Conservation (phyloP, 2,329 filamentous ascomycete species). For the Podosphaera fusca region DNA sequence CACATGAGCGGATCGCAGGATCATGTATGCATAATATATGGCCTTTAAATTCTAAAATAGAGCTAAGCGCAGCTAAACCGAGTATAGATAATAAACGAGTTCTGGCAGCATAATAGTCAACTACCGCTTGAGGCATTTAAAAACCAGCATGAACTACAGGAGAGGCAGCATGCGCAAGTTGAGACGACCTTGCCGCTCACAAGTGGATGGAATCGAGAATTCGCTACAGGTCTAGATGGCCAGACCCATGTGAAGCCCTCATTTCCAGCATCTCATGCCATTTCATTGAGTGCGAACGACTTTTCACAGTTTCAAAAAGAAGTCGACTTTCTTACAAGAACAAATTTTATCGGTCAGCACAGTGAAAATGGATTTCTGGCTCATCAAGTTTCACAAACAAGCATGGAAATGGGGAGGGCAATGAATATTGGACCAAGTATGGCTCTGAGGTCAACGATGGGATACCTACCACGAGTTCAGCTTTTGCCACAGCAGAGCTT, state of each 20-base stretch:
- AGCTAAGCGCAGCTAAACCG: slow-evolving; percentile 2
- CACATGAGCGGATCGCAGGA: slow-evolving; percentile 36
- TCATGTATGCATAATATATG: slow-evolving; percentile 25
- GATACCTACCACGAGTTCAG: slow-evolving; percentile 15
- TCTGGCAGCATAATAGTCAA: slow-evolving; percentile 56
- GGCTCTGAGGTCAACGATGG: slow-evolving; percentile 25
- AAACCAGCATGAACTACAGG: slow-evolving; percentile 15
- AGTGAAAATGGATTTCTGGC: slow-evolving; percentile 22
- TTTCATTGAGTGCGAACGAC: slow-evolving; percentile 57
- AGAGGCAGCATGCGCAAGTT: slow-evolving; percentile 10
- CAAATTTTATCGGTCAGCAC: slow-evolving; percentile 30
- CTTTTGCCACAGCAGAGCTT: neutral
- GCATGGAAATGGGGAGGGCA: slow-evolving; percentile 29
- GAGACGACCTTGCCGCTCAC: slow-evolving; percentile 16
- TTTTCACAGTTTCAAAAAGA: slow-evolving; percentile 71
- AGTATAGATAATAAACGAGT: slow-evolving; percentile 74
- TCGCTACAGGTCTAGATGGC: slow-evolving; percentile 27
- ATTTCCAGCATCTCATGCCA: slow-evolving; percentile 33
- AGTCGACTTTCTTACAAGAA: slow-evolving; percentile 30
- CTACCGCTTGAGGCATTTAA: slow-evolving; percentile 23
- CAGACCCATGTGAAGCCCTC: slow-evolving; percentile 50
- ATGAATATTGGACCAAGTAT: slow-evolving; percentile 21
- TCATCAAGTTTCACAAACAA: slow-evolving; percentile 33
- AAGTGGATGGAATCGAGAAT: slow-evolving; percentile 40
- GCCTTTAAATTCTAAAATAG: neutral